Evolutionary conservation across 805 yeast species (phyloP), one percentile per base, ranked within the genome.

Genomic region (Kluyveromyces lactis): DNA sequence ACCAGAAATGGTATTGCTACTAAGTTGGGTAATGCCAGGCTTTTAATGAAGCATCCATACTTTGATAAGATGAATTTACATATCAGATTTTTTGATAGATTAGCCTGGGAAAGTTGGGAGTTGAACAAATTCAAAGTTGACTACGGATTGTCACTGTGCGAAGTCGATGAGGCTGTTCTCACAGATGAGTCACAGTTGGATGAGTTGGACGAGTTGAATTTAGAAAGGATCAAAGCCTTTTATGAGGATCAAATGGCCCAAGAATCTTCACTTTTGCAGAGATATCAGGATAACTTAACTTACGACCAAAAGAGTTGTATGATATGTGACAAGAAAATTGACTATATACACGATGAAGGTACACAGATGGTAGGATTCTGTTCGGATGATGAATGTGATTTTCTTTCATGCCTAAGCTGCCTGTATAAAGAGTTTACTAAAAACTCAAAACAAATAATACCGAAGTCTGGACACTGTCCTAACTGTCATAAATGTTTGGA

Each of bases 31-130:
- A 65, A 71, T 45, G 54, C 71, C 4, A 60, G 74, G 32, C 51
- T 71, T 23, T 52, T 81, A 12, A 26, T 78, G 4, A 49, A 51
- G 2, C 55, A 73, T 9, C 49, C 49, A 2, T 72, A 68, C 30
- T 81, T 79, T 51, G 45, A 48, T 1, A 50, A 62, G 6, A 60
- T 76, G 67, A 64, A 66, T 21, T 55, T 81, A 32, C 58, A 58
- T 21, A 66, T 79, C 0, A 65, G 66, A 2, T 56, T 79, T 19
- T 77, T 79, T 38, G 58, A 54, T 44, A 51, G 35, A 2, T 58
- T 58, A 11, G 46, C 49, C 2, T 39, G 41, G 24, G 33, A 38
- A 4, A 27, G 46, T 1, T 60, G 62, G 62, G 45, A 47, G 2
- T 26, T 31, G 8, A 52, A 60, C 39, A 55, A 53, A 24, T 55